Base-by-base conservation (phyloP, 768 basidiomycete genomes). In the Leccinum sublutescens region DNA sequence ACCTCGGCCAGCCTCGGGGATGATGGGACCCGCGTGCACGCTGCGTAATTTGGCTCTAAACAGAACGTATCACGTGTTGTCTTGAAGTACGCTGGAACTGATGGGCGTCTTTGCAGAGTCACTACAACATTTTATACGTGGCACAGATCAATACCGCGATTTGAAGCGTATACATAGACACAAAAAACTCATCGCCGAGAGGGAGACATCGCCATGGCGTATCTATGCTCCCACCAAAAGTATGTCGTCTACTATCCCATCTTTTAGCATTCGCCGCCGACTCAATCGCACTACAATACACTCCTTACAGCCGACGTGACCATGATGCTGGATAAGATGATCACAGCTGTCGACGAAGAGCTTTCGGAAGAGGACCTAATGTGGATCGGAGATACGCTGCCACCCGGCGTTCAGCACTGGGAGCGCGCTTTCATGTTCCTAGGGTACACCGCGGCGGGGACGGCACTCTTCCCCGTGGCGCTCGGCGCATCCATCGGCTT, bases 1-100 rank as follows among this genome's bases (percentile, higher is more conserved):
- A 21, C 43, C 43, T 53, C n/a, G 17, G 34, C 52, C 60, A 49
- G 50, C 64, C 52, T 65, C 69, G 10, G 52, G 62, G 62, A 64
- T 70, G 67, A 11, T 70, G 58, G 49, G 49, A 50, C 49, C 49
- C 10, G 27, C 17, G 14, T 50, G 27, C 25, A n/a, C 49, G 49
- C 27, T 50, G 17, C 49, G 49, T n/a, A 50, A 27, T 50, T 29
- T 50, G 15, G 49, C 49, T 25, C 49, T 27, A 17, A 25, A 50
- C 8, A 50, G 49, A 27, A 29, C 25, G 49, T 50, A 10, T 29
- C 8, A 9, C 10, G 6, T 29, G 17, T 11, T 17, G 8, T 50
- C 17, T 27, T 48, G 47, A 14, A 50, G 49, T 27, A 6, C 25
- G 49, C 17, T 29, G 27, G 49, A 17, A 50, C 49, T 50, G 17